A percentile compares a stretch with the other conserved stretches of the same genome.
Evolutionary conservation across 225 moss, liverwort and hornwort genomes (phyloP).

Genomic region (Polytrichum commune): DNA sequence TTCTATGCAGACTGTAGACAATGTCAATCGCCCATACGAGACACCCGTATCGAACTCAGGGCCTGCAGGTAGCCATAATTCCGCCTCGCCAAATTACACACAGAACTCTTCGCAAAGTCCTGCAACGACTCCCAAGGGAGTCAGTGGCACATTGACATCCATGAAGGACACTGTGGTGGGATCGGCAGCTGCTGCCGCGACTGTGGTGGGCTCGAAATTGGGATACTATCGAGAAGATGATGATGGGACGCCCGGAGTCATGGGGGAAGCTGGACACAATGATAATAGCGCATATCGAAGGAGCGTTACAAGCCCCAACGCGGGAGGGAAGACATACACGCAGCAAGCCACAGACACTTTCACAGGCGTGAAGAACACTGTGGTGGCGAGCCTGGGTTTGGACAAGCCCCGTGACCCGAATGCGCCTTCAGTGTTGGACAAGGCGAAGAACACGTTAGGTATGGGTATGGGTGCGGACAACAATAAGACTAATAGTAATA

Average conservation of each 20-base stretch:
- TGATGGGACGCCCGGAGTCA: neutral
- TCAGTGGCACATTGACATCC: neutral
- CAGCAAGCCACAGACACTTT: slow-evolving; percentile 14
- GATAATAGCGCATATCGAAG: neutral
- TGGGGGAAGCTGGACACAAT: neutral
- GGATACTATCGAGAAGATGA: slow-evolving; percentile 28
- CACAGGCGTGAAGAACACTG: slow-evolving; percentile 11
- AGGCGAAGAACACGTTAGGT: slow-evolving; percentile 21
- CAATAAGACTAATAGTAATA: slow-evolving; percentile 9
- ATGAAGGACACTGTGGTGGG: slow-evolving; percentile 28
- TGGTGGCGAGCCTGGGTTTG: slow-evolving; percentile 9
- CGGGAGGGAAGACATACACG: slow-evolving; percentile 9
- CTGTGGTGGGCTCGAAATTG: slow-evolving; percentile 28
- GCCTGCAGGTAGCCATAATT: neutral
- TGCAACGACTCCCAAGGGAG: neutral
- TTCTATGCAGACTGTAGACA: neutral
- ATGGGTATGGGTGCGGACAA: neutral
- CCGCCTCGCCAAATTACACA: neutral
- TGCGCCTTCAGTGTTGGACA: slow-evolving; percentile 19
- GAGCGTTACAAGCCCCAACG: neutral
- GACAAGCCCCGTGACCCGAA: slow-evolving; percentile 28
- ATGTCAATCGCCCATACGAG: neutral
- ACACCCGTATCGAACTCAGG: neutral
- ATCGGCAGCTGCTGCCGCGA: slow-evolving; percentile 24
- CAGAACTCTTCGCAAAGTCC: neutral